phyloP scores from a whole-genome alignment of 1,284 basidiomycete species.

The Trametes versicolor region DNA sequence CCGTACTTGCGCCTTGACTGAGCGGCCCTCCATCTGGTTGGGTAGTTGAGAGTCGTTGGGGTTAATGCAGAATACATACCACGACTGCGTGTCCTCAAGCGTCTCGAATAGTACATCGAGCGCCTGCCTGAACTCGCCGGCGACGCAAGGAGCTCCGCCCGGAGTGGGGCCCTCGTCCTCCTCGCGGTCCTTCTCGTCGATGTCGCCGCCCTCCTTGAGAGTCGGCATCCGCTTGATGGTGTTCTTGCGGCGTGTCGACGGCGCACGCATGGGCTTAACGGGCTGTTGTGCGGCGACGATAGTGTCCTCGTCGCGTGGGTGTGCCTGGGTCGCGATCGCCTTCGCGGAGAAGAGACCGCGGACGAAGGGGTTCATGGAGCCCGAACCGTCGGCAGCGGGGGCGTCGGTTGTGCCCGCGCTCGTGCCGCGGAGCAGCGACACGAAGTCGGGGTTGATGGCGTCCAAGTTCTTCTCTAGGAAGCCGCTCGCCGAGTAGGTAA shows the following conservation, averaged over 20 bases:
- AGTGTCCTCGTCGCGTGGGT: constrained; percentile 92
- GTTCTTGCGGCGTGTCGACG: constrained; percentile 85
- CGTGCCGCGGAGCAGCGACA: constrained; percentile 85
- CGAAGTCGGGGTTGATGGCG: constrained; percentile 92
- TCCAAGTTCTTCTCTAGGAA: constrained; percentile 94
- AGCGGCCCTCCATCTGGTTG: constrained; percentile 92
- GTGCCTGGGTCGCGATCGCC: constrained; percentile 89
- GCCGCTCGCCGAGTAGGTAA: constrained; percentile 90
- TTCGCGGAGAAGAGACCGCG: constrained; percentile 89
- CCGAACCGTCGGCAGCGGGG: constrained; percentile 68
- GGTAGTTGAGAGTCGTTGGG: constrained; percentile 96
- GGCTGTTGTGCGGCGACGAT: constrained; percentile 94
- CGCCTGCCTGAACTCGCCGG: constrained; percentile 88
- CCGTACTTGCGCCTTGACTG: constrained; percentile 92
- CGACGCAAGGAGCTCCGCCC: constrained; percentile 72
- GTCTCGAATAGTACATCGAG: constrained; percentile 90
- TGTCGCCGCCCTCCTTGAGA: constrained; percentile 63
- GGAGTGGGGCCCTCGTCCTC: constrained; percentile 50
- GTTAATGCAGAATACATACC: constrained; percentile 94
- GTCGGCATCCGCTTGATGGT: constrained; percentile 72
- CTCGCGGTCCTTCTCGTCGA: constrained; percentile 64
- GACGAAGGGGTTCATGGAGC: constrained; percentile 91
- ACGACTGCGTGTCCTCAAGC: constrained; percentile 89
- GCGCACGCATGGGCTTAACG: constrained; percentile 92
- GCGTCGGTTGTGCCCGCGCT: constrained; percentile 45